These are phyloP conservation scores for Tuber umbilicatum DNA, from an alignment of 495 filamentous ascomycete genomes.

Conservation along the genomic window DNA sequence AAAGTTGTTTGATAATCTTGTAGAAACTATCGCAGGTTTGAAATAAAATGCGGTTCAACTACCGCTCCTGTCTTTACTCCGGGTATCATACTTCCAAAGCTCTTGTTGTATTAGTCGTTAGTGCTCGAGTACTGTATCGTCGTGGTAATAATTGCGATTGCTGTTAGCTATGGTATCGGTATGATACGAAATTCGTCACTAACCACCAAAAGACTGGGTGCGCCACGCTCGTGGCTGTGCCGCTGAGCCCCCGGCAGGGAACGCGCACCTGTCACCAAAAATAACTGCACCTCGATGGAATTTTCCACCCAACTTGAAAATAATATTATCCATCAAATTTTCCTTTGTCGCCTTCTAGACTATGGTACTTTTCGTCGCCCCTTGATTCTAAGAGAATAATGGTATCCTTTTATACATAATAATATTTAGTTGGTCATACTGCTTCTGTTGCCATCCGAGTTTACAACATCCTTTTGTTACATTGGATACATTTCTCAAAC, in stretches of 20 bases:
- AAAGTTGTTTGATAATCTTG: neutral
- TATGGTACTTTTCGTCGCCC: neutral
- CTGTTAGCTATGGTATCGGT: no score
- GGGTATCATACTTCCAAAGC: neutral
- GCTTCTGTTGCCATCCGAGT: neutral
- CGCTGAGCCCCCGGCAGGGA: neutral
- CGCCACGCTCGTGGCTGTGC: neutral
- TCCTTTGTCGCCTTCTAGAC: neutral
- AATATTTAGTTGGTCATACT: neutral
- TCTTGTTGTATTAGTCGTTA: no score
- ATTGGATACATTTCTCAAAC: slow-evolving; percentile 2
- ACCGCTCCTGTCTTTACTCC: neutral
- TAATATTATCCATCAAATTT: neutral
- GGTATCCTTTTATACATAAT: neutral
- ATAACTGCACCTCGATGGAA: neutral
- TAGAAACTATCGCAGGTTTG: neutral
- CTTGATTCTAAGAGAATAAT: neutral
- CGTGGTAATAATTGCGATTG: no score
- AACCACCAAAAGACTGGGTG: neutral
- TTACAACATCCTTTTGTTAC: neutral
- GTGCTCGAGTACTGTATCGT: no score
- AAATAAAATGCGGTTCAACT: neutral
- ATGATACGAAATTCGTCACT: no score
- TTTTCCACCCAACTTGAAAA: neutral
- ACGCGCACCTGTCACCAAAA: neutral